A percentile compares a stretch with the other conserved stretches of the same genome.
These are phyloP conservation scores for Rhynchospora breviuscula DNA, from an alignment of 176 grass and related monocot genomes.

Conservation along the genomic window DNA sequence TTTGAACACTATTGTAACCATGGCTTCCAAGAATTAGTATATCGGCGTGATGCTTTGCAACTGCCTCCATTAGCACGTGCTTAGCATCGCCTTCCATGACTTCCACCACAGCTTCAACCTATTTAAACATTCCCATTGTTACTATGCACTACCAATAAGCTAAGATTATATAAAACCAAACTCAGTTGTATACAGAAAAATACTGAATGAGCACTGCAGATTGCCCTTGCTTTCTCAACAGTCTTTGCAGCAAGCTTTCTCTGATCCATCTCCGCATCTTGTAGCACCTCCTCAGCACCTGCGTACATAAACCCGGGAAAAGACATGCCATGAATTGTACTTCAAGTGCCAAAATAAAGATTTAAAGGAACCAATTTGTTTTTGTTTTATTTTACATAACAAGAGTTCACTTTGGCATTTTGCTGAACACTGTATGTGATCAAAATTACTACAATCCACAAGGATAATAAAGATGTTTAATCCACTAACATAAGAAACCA, in stretches of 20 bases:
- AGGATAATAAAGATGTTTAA: neutral
- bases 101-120: conserved; percentile 4
- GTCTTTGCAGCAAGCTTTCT: conserved; percentile 23
- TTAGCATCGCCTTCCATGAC: conserved; percentile 23
- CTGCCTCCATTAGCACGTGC: conserved; percentile 16
- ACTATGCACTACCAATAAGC: neutral
- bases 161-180: neutral
- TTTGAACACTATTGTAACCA: conserved; percentile 19
- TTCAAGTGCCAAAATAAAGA: neutral
- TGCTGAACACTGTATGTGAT: neutral
- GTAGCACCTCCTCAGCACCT: conserved; percentile 31
- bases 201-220: conserved; percentile 29
- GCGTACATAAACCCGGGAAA: neutral
- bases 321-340: neutral
- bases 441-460: neutral
- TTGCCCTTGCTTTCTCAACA: conserved; percentile 20
- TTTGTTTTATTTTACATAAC: neutral
- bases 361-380: neutral
- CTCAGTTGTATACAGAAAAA: neutral
- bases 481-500: neutral
- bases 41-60: conserved; percentile 16
- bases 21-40: conserved; percentile 23
- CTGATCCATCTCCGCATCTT: conserved; percentile 29
- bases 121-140: neutral
- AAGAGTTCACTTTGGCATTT: too few relatives aligned